phyloP scores from a whole-genome alignment of 2,329 filamentous ascomycete genomes.

The Diaporthe nobilis region DNA sequence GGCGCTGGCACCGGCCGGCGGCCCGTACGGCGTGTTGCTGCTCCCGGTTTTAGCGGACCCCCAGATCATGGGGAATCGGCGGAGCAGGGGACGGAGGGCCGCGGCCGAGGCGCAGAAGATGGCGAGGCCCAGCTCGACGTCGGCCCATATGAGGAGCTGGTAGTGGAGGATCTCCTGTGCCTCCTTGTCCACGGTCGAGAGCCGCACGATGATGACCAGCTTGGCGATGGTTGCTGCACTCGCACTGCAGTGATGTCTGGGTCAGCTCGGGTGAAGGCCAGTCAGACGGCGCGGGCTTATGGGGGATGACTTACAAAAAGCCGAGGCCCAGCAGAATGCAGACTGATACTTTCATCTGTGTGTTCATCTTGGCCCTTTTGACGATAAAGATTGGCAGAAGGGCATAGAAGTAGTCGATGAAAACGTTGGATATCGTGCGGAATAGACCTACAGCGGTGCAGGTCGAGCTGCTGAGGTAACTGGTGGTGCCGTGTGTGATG shows the following conservation, averaged over 20 bases:
- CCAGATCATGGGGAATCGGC: not conserved
- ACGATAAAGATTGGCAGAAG: slow-evolving; percentile 50
- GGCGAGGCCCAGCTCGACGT: slow-evolving; percentile 44
- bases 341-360: slow-evolving; percentile 48
- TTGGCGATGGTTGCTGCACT: slow-evolving; percentile 53
- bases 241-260: slow-evolving; percentile 44
- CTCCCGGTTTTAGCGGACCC: not conserved
- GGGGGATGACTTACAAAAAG: slow-evolving; percentile 47
- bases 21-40: not conserved
- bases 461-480: slow-evolving; percentile 48
- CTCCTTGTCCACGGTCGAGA: slow-evolving; percentile 45
- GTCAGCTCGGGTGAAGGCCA: not conserved
- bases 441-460: slow-evolving; percentile 50
- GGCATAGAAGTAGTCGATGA: slow-evolving; percentile 54
- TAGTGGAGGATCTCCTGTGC: slow-evolving; percentile 48
- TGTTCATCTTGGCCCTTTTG: slow-evolving; percentile 48
- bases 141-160: slow-evolving; percentile 51
- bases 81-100: slow-evolving; percentile 49
- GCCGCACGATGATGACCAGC: slow-evolving; percentile 49
- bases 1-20: not conserved
- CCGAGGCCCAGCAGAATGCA: slow-evolving; percentile 50
- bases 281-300: not conserved
- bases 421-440: slow-evolving; percentile 52
- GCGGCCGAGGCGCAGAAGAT: slow-evolving; percentile 50
- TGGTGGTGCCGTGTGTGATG: slow-evolving; percentile 47